Base-by-base conservation (phyloP, 192 early-diverging fungal species). In the Coemansia sp. region DNA sequence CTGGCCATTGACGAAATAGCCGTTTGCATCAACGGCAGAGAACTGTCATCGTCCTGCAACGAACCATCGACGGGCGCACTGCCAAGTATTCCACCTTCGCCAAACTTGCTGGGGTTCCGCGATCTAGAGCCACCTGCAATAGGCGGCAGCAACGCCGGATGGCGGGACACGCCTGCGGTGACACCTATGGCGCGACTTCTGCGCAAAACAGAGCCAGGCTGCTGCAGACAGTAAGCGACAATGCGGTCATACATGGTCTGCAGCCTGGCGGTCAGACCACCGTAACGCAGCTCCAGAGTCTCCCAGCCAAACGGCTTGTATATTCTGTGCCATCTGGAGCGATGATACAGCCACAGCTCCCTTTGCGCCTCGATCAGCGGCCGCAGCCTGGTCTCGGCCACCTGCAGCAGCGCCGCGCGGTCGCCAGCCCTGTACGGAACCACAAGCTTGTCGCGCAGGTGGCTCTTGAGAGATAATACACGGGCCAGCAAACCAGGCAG, bases 251-350 rank as follows among this genome's bases (percentile, higher is more conserved):
- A 77, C 87, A 92, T 87, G 38, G 90, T 89, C 57, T 84, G 65
- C 31, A 92, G 57, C 2, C 90, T 81, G 7, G 89, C 84, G 4
- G 81, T 63, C 31, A 92, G 56, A 2, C 89, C 92, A 48, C 93
- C 93, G 73, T 95, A 95, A 31, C 93, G 87, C 68, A 91, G 67
- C 66, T 95, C 93, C 1, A 95, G 60, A 0, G 91, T 86, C 64
- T 95, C 93, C 87, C 91, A 89, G 6, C 93, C 93, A 87, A 93
- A 93, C 2, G 93, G 92, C 59, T 92, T 91, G 71, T 91, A 91
- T 56, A 86, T 89, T 54, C 82, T 75, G 61, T 88, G 84, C 93
- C 93, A 95, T 59, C 91, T 66, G 5, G 84, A 80, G 7, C 93
- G 85, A 68, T 95, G 93, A 74, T 88, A 92, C 48, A 86, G 79